Percentiles rank a stretch among this genome's conserved stretches.
Conservation (phyloP, 2,329 filamentous ascomycete species). For the Penicillium expansum region DNA sequence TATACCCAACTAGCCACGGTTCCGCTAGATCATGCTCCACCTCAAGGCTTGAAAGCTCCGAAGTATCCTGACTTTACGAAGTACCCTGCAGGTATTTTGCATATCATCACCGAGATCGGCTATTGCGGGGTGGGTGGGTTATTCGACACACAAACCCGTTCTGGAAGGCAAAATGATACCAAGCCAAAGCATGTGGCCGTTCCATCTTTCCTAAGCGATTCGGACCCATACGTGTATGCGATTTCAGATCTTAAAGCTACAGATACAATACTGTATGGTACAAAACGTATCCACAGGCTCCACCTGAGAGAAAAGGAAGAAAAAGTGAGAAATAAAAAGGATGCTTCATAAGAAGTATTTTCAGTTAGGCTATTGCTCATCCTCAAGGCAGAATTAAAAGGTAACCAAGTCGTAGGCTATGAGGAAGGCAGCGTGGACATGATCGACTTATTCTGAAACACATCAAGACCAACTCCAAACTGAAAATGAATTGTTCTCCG, state of each 20-base stretch:
- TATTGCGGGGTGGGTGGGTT: constrained; percentile 5
- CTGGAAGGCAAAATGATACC: neutral
- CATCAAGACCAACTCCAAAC: neutral
- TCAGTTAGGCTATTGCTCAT: neutral
- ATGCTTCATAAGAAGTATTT: neutral
- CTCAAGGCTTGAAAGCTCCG: constrained; percentile 7
- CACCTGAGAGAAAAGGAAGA: neutral
- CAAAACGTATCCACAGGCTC: neutral
- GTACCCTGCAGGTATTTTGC: neutral
- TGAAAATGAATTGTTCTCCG: neutral
- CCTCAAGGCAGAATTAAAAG: neutral
- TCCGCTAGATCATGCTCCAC: constrained; percentile 10
- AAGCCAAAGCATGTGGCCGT: neutral
- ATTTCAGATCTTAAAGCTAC: neutral
- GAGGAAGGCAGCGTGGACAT: neutral
- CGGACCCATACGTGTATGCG: neutral
- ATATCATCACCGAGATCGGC: constrained; percentile 13
- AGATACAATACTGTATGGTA: constrained; percentile 3
- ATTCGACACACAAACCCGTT: neutral
- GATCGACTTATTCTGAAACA: neutral
- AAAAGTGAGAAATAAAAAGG: neutral
- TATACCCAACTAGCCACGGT: constrained; percentile 14
- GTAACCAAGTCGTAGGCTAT: too few species aligned
- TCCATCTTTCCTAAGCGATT: neutral
- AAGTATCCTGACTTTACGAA: neutral